A percentile compares a stretch with the other conserved stretches of the same genome.
phyloP scores from a whole-genome alignment of 208 protist species.

The Acanthamoeba polyphaga region DNA sequence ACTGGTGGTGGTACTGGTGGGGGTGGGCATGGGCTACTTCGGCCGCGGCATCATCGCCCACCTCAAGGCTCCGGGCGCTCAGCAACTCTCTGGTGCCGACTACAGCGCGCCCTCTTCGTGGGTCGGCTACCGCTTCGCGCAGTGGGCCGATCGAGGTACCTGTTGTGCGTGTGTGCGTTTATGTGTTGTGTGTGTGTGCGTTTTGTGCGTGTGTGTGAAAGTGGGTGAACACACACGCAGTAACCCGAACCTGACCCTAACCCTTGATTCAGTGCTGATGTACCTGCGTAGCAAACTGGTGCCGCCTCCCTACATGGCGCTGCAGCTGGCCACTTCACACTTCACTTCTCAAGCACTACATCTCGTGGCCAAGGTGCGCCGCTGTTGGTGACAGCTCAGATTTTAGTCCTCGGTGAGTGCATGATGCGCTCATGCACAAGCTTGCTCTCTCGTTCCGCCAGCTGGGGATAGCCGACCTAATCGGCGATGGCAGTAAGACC shows the following conservation, averaged over 20 bases:
- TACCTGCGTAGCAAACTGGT: constrained; percentile 49
- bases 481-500: constrained; percentile 45
- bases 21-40: constrained; percentile 7
- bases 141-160: constrained; percentile 6
- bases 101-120: constrained; percentile 47
- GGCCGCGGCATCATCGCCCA: not conserved
- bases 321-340: constrained; percentile 60
- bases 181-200: no score
- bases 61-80: not conserved
- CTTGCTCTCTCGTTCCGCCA: not conserved
- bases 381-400: not conserved
- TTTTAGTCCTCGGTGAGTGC: no score
- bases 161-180: no score
- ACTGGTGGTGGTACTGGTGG: not conserved
- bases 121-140: not conserved
- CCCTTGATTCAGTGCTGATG: not conserved
- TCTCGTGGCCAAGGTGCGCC: constrained; percentile 45
- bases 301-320: constrained; percentile 36
- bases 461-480: constrained; percentile 60
- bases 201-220: no score
- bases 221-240: no score
- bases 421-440: no score
- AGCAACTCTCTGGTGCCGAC: not conserved
- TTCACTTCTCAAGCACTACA: constrained; percentile 62
- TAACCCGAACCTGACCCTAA: no score